Evolutionary conservation across 805 yeast genomes (phyloP).

Genomic region (Pichia heedii): DNA sequence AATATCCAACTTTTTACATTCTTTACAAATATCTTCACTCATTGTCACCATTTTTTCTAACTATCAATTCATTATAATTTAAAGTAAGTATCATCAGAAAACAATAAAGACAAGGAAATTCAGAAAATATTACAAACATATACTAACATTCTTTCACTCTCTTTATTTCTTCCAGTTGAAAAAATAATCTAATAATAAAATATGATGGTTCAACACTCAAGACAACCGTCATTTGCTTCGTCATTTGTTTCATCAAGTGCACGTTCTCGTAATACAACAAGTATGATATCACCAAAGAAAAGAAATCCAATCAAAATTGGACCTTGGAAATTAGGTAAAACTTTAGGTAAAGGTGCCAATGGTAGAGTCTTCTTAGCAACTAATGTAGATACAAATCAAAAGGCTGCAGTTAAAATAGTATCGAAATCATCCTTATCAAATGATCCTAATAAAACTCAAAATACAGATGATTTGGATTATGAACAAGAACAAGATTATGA

Average conservation of each 20-base stretch:
- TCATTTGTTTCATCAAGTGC: conserved; percentile 32
- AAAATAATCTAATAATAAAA: too few species aligned
- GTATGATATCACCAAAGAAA: conserved; percentile 8
- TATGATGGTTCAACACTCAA: conserved; percentile 35
- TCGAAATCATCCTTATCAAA: conserved; percentile 62
- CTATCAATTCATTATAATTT: not conserved
- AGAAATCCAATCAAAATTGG: conserved; percentile 51
- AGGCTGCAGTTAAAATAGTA: conserved; percentile 95
- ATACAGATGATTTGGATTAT: conserved; percentile 18
- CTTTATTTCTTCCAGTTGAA: too few species aligned
- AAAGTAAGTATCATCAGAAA: not conserved
- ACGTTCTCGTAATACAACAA: not conserved
- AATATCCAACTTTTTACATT: conserved; percentile 3
- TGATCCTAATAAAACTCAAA: conserved; percentile 2
- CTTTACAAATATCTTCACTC: too few species aligned
- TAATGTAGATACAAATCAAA: conserved; percentile 72
- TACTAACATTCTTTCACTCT: not conserved
- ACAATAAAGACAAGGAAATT: too few species aligned
- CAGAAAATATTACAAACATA: too few species aligned
- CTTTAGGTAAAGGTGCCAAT: conserved; percentile 93
- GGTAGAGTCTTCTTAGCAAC: conserved; percentile 92
- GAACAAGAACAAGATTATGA: conserved; percentile 32
- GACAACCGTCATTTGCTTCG: conserved; percentile 55
- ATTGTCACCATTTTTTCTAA: too few species aligned
- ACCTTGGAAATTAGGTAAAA: conserved; percentile 94